A percentile compares a stretch with the other conserved stretches of the same genome.
Evolutionary conservation across 2,329 filamentous ascomycete genomes (phyloP).

Genomic region (Claviceps cyperi): DNA sequence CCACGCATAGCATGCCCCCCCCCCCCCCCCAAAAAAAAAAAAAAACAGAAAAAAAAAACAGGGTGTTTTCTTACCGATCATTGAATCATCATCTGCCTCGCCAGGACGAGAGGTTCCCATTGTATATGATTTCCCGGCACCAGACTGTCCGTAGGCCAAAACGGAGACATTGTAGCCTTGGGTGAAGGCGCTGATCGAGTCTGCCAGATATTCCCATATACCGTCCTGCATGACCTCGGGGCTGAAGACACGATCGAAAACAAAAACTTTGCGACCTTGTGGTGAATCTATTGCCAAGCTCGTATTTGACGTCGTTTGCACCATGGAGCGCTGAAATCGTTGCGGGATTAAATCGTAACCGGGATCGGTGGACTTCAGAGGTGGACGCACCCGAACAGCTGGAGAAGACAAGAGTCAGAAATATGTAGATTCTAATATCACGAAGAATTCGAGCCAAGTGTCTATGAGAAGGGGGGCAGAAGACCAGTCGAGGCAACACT

Average conservation of each 20-base stretch:
- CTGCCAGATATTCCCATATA: conserved; percentile 84
- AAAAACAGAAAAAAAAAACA: background rate
- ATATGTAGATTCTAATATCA: background rate
- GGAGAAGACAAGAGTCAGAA: conserved; percentile 5
- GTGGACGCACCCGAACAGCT: conserved; percentile 89
- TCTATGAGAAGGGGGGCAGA: background rate
- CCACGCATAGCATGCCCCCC: too few species aligned
- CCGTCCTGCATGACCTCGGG: conserved; percentile 75
- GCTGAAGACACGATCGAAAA: conserved; percentile 89
- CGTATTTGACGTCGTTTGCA: conserved; percentile 75
- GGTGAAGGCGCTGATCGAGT: conserved; percentile 78
- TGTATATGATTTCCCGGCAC: conserved; percentile 94
- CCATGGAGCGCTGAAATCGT: conserved; percentile 84
- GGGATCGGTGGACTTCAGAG: conserved; percentile 69
- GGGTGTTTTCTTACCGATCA: conserved; percentile 50
- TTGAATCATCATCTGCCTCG: conserved; percentile 55
- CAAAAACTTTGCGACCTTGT: conserved; percentile 85
- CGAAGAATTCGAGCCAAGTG: background rate
- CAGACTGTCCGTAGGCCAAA: conserved; percentile 92
- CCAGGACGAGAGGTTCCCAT: conserved; percentile 88
- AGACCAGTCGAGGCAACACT: conserved; percentile 17
- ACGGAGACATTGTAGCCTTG: conserved; percentile 98
- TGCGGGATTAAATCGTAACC: conserved; percentile 92
- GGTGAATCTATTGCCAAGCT: conserved; percentile 80
- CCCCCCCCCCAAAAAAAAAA: too few species aligned